Evolutionary conservation across 768 basidiomycete genomes (phyloP).

Genomic region (Macrolepiota dolichaula): DNA sequence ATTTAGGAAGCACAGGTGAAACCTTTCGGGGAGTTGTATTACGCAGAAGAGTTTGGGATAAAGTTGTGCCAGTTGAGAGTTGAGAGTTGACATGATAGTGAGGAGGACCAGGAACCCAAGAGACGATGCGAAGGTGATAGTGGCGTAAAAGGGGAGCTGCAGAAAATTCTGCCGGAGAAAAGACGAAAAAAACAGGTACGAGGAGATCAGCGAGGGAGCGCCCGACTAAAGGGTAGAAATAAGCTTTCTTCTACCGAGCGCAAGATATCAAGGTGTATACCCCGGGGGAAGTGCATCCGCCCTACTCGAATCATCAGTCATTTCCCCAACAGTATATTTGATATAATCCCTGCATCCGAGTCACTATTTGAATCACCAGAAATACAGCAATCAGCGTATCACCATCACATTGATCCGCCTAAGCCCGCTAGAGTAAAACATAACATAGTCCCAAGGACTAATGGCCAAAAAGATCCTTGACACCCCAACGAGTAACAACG

Average conservation of each 20-base stretch:
- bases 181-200: slow-evolving; percentile 39
- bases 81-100: too few species aligned
- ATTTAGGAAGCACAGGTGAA: background rate
- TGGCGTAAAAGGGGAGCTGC: slow-evolving; percentile 66
- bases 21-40: too few species aligned
- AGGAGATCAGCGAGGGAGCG: slow-evolving; percentile 46
- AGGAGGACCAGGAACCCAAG: slow-evolving; percentile 23
- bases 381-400: slow-evolving; percentile 37
- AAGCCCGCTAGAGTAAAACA: background rate
- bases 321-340: slow-evolving; percentile 43
- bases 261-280: slow-evolving; percentile 17
- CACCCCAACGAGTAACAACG: slow-evolving; percentile 44
- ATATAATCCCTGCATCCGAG: slow-evolving; percentile 46
- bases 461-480: slow-evolving; percentile 28
- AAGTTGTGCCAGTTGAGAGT: too few species aligned
- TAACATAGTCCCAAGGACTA: background rate
- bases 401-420: background rate
- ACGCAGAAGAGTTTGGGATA: too few species aligned
- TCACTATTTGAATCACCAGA: slow-evolving; percentile 58
- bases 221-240: slow-evolving; percentile 40
- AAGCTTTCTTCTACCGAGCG: background rate
- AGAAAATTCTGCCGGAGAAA: slow-evolving; percentile 40
- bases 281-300: slow-evolving; percentile 37
- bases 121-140: slow-evolving; percentile 27
- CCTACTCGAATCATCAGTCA: slow-evolving; percentile 37